A percentile compares a stretch with the other conserved stretches of the same genome.
Conservation (phyloP, 78 protist genomes). For the Dictyostelium discoideum region DNA sequence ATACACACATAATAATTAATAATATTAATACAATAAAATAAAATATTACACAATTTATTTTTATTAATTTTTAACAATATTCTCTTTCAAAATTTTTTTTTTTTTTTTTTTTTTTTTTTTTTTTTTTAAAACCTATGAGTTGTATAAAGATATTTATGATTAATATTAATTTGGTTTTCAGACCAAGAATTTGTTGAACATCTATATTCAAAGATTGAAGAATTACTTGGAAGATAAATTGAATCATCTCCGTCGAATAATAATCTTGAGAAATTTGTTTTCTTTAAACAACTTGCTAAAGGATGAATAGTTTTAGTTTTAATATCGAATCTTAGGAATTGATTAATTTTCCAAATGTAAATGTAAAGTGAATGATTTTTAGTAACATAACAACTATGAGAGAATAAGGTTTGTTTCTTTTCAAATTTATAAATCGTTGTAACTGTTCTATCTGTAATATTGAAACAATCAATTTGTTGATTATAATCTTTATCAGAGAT, state of each 20-base stretch:
- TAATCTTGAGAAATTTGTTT: not conserved
- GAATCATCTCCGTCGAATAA: not conserved
- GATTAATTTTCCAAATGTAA: not conserved
- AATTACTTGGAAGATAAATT: not conserved
- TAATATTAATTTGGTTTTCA: not conserved
- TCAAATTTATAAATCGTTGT: not conserved
- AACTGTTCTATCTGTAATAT: not conserved
- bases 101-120: not conserved
- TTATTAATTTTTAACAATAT: no score
- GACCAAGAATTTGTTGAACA: not conserved
- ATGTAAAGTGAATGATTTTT: not conserved
- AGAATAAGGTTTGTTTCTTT: not conserved
- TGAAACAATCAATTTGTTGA: not conserved
- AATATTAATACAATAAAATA: no score
- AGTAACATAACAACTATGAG: not conserved
- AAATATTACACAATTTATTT: no score
- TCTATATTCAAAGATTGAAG: not conserved
- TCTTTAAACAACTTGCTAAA: not conserved
- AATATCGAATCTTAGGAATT: not conserved
- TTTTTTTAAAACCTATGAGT: not conserved
- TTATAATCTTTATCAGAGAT: not conserved
- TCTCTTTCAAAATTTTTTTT: no score
- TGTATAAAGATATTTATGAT: not conserved
- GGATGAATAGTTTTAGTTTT: not conserved
- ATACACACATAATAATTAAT: not conserved